Evolutionary conservation across 352 stramenopile species (phyloP).

Genomic region (Phytopythium cucurbitacearum): DNA sequence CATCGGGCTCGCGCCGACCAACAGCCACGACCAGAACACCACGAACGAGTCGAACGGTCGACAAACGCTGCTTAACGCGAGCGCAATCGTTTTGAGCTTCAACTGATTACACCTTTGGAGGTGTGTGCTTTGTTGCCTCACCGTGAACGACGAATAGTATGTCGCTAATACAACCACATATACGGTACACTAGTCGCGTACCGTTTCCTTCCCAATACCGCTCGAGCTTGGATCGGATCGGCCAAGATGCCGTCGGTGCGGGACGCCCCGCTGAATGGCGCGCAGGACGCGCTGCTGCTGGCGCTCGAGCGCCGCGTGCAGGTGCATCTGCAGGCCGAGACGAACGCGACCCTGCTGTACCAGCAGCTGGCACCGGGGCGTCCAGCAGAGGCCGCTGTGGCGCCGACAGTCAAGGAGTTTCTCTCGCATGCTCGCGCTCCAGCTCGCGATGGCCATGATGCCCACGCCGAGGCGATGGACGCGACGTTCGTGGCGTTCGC

Average conservation of each 20-base stretch:
- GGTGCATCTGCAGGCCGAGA: constrained; percentile 41
- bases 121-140: too few species aligned
- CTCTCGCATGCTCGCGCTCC: constrained; percentile 8
- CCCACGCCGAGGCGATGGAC: constrained; percentile 5
- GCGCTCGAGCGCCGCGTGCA: constrained; percentile 57
- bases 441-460: not conserved
- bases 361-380: constrained; percentile 9
- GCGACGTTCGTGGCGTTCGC: constrained; percentile 26
- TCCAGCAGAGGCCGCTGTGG: not conserved
- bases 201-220: too few species aligned
- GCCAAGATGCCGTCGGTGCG: constrained; percentile 15
- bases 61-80: too few species aligned
- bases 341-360: constrained; percentile 33
- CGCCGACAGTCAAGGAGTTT: constrained; percentile 42
- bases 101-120: too few species aligned
- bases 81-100: too few species aligned
- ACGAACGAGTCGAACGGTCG: too few species aligned
- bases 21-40: too few species aligned
- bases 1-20: too few species aligned
- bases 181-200: too few species aligned
- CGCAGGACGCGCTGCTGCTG: constrained; percentile 49
- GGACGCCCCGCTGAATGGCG: constrained; percentile 36
- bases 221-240: too few species aligned
- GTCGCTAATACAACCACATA: too few species aligned
- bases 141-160: too few species aligned